Conservation (phyloP, 331 rosid genomes). For the Erythrophleum ivorense region DNA sequence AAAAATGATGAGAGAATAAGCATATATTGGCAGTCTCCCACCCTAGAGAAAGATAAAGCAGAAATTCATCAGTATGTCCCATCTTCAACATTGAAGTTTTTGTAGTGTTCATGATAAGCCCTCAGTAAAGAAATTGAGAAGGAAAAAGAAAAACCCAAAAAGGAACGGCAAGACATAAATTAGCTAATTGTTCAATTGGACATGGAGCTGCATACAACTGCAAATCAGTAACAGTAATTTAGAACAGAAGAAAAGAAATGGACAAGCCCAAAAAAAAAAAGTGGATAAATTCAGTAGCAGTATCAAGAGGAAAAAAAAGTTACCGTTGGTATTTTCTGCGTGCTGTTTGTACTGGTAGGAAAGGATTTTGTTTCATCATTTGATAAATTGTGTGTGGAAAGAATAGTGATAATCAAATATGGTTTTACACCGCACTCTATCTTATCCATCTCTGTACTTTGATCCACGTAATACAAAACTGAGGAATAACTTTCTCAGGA, state of each 20-base stretch:
- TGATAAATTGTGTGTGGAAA: slow-evolving; percentile 3
- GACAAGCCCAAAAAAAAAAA: background rate
- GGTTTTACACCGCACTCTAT: slow-evolving; percentile 20
- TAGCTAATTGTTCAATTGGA: slow-evolving; percentile 13
- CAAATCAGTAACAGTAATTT: background rate
- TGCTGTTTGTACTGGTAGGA: background rate
- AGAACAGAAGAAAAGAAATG: slow-evolving; percentile 1
- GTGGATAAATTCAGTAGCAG: background rate
- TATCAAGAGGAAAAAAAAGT: background rate
- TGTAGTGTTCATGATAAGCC: slow-evolving; percentile 75
- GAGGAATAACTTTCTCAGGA: background rate
- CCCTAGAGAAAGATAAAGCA: slow-evolving; percentile 27
- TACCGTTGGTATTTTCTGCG: background rate
- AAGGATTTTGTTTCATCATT: background rate
- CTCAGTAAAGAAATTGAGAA: slow-evolving; percentile 67
- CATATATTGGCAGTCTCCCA: background rate
- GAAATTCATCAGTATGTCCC: background rate
- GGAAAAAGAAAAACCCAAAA: slow-evolving; percentile 65
- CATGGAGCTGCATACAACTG: background rate
- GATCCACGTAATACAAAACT: slow-evolving; percentile 38
- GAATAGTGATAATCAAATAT: slow-evolving; percentile 36
- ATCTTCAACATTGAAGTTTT: slow-evolving; percentile 63
- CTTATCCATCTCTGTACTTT: slow-evolving; percentile 17
- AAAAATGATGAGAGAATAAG: background rate
- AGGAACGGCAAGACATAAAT: slow-evolving; percentile 35